Evolutionary conservation across 345 rosid species (phyloP), one percentile per base, ranked within the genome.

Genomic region (Nasturtium officinale): DNA sequence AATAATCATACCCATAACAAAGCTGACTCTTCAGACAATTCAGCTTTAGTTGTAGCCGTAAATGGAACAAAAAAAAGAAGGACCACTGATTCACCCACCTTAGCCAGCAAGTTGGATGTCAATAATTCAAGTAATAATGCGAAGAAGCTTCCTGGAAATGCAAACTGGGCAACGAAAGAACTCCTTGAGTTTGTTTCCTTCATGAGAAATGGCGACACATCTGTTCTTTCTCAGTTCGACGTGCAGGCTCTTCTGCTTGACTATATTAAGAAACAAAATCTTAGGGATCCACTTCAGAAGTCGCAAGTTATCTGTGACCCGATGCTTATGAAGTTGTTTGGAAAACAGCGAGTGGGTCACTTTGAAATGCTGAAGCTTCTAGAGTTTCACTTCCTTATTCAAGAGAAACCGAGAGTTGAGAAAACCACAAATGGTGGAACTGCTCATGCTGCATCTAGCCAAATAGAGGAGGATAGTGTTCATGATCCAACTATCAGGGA

Each of bases 291-390:
- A 69, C 59, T 12, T 42, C 83, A 81, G 75, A 85, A 87, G 75
- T 78, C 84, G 71, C 87, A 87, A 73, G 85, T 95, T 71, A 16
- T 89, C 45, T 94, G 98, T 67, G 98, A 94, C 61, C 40, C 72
- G 55, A 87, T 80, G 85, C 97, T 94, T 55, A 53, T 74, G 61
- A 85, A 76, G 72, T 83, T 94, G 65, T 91, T 95, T 82, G 89
- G 91, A 13, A 86, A 77, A 81, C 76, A 67, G 63, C 82, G 84
- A 69, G 80, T 91, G 62, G 96, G 87, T 47, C 96, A 86, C 73
- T 65, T 89, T 83, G 97, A 95, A 82, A 91, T 95, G 99, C 85
- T 85, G 55, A 89, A 86, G 85, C 92, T 91, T 83, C 88, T 94
- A 12, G 93, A 89, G 72, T 76, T 77, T 65, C 99, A 95, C 69